These are phyloP conservation scores for Leucogyrophana mollusca DNA, from an alignment of 768 basidiomycete genomes.

Conservation along the genomic window DNA sequence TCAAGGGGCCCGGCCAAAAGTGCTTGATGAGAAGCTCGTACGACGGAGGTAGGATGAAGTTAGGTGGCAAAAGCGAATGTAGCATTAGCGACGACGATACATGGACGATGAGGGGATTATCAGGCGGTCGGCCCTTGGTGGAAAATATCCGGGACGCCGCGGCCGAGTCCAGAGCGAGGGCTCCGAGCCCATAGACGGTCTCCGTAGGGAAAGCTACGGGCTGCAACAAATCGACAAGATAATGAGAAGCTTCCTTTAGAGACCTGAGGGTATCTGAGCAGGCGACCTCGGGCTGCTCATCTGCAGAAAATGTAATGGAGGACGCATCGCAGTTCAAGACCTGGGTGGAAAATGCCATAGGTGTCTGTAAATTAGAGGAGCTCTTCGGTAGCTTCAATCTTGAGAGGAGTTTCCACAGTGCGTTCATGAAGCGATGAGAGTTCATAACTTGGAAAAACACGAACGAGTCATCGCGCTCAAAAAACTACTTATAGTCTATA, in stretches of 20 bases:
- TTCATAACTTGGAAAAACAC: no score
- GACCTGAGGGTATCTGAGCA: slow-evolving; percentile 51
- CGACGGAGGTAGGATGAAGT: slow-evolving; percentile 56
- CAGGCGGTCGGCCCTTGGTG: slow-evolving; percentile 88
- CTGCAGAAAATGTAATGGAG: slow-evolving; percentile 52
- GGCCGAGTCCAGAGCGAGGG: slow-evolving; percentile 62
- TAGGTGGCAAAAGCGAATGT: slow-evolving; percentile 62
- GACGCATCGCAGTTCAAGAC: slow-evolving; percentile 64
- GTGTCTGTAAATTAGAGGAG: not conserved
- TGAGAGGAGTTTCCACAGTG: slow-evolving; percentile 6
- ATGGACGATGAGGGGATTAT: slow-evolving; percentile 98
- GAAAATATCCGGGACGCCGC: slow-evolving; percentile 78
- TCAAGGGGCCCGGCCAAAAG: slow-evolving; percentile 96
- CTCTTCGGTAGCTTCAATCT: slow-evolving; percentile 23
- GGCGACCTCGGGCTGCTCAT: slow-evolving; percentile 48
- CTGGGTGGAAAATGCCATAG: slow-evolving; percentile 26
- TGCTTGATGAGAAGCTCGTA: slow-evolving; percentile 75
- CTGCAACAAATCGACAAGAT: slow-evolving; percentile 46
- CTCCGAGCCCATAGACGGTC: slow-evolving; percentile 98
- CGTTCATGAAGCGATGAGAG: slow-evolving; percentile 3
- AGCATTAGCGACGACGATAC: slow-evolving; percentile 88
- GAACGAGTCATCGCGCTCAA: no score
- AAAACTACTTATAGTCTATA: no score
- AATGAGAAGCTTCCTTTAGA: slow-evolving; percentile 53
- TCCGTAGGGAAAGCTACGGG: slow-evolving; percentile 94